Percentiles rank a stretch among this genome's conserved stretches.
Evolutionary conservation across 2,329 filamentous ascomycete genomes (phyloP).

Genomic region (Tetracladium maxilliforme): DNA sequence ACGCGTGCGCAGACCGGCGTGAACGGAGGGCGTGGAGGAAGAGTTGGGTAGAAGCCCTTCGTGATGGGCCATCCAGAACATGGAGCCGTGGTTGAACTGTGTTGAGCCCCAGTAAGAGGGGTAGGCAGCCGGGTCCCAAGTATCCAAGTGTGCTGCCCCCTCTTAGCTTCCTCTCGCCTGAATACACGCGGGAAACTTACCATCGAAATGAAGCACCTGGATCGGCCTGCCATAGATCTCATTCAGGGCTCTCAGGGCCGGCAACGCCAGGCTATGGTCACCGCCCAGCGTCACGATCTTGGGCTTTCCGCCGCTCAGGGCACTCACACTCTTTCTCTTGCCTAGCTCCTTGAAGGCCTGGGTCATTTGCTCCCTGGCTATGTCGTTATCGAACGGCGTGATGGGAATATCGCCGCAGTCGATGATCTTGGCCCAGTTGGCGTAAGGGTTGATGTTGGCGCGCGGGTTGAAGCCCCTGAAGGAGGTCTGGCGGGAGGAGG

Average conservation of each 20-base stretch:
- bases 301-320: constrained; percentile 17
- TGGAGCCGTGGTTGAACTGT: constrained; percentile 79
- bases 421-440: constrained; percentile 61
- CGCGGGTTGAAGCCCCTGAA: constrained; percentile 74
- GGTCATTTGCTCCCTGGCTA: constrained; percentile 74
- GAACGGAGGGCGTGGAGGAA: constrained; percentile 55
- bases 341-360: constrained; percentile 61
- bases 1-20: constrained; percentile 70
- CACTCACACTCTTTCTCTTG: constrained; percentile 11
- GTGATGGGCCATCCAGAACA: constrained; percentile 79
- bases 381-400: constrained; percentile 71
- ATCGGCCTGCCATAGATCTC: constrained; percentile 46
- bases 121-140: constrained; percentile 41
- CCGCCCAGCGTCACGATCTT: constrained; percentile 58
- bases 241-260: constrained; percentile 51
- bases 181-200: constrained; percentile 18
- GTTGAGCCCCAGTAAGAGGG: constrained; percentile 59
- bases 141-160: constrained; percentile 1
- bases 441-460: constrained; percentile 72
- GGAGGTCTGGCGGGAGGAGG: constrained; percentile 65
- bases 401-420: constrained; percentile 89
- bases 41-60: constrained; percentile 67
- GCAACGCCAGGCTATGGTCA: constrained; percentile 57
- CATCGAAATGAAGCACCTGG: constrained; percentile 63
- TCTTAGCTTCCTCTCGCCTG: no score